Conservation (phyloP, 1,284 basidiomycete genomes). For the Malassezia psittaci region DNA sequence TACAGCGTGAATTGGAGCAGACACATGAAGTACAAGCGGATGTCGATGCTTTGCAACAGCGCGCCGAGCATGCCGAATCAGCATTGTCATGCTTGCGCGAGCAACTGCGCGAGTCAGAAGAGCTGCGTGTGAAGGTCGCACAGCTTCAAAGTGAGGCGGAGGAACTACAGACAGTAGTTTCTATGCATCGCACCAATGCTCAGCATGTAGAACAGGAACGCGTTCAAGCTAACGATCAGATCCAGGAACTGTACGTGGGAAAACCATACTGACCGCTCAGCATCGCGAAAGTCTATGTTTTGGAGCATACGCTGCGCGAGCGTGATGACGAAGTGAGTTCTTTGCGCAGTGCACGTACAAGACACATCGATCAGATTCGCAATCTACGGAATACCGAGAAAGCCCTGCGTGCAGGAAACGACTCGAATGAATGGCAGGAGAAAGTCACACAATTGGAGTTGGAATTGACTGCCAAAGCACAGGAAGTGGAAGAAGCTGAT, state of each 20-base stretch:
- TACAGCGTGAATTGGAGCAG: conserved; percentile 15
- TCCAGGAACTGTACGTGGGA: neutral
- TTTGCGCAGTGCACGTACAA: neutral
- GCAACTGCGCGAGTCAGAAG: conserved; percentile 5
- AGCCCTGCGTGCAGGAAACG: neutral
- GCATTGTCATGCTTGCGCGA: conserved; percentile 3
- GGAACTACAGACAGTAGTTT: conserved; percentile 13
- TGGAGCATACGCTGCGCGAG: conserved; percentile 9
- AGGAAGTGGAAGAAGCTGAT: conserved; percentile 37
- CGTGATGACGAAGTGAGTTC: neutral
- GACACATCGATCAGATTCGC: conserved; percentile 9
- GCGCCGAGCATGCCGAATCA: neutral
- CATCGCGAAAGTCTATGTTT: neutral
- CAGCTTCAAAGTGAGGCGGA: conserved; percentile 7
- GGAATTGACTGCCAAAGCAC: conserved; percentile 29
- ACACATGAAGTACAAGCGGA: conserved; percentile 9
- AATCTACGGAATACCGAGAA: neutral
- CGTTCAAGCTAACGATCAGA: conserved; percentile 1
- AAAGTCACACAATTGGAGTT: conserved; percentile 26
- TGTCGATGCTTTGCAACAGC: conserved; percentile 5
- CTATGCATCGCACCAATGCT: conserved; percentile 14
- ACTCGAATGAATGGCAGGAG: neutral
- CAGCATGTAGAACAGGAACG: conserved; percentile 9
- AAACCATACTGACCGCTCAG: neutral
- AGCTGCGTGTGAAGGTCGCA: conserved; percentile 1